Base-by-base conservation (phyloP, 129 eudicot genomes). In the Tagetes patula region DNA sequence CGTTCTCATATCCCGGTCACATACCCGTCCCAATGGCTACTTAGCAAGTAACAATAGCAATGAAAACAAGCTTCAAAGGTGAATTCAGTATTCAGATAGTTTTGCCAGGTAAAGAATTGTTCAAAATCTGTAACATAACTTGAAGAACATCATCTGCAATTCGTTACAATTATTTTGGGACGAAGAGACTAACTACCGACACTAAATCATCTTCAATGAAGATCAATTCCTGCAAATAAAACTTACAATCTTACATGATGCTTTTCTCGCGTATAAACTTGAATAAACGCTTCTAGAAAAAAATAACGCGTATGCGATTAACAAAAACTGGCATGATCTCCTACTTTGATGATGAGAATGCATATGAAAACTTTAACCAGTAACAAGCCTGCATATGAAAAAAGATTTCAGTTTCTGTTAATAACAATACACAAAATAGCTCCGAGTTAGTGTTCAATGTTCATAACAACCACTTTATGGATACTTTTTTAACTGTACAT, bases 211-310 rank as follows among this genome's bases (percentile, higher is more conserved):
- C 73, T 78, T 64, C 34, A 6, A 50, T 6, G 34, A 70, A 78
- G 58, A 68, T 36, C 42, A 34, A 32, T 32, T 70, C 69, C 46
- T 36, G 12, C 49, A 20, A 38, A n/a, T 71, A 20, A 42, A 65
- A 71, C 72, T 6, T 61, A 41, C 36, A 41, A 77, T 72, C 72
- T 79, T 79, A 79, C 72, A 72, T 63, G 73, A 37, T 78, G 74
- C 68, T 45, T 43, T 75, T 14, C 50, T 30, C 43, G 74, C 74
- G 27, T 53, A 72, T 66, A 55, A 55, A 65, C 50, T 62, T 63
- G 63, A 78, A 71, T 62, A 12, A 40, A 62, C 60, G 69, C 73
- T 36, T 72, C 82, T 72, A 65, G 56, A 72, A 34, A 54, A n/a
- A 32, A 79, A 39, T 54, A 72, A 8, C 0, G 30, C 5, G n/a